A percentile compares a stretch with the other conserved stretches of the same genome.
Evolutionary conservation across 192 early-diverging fungal genomes (phyloP).

Genomic region (Coemansia sp.): DNA sequence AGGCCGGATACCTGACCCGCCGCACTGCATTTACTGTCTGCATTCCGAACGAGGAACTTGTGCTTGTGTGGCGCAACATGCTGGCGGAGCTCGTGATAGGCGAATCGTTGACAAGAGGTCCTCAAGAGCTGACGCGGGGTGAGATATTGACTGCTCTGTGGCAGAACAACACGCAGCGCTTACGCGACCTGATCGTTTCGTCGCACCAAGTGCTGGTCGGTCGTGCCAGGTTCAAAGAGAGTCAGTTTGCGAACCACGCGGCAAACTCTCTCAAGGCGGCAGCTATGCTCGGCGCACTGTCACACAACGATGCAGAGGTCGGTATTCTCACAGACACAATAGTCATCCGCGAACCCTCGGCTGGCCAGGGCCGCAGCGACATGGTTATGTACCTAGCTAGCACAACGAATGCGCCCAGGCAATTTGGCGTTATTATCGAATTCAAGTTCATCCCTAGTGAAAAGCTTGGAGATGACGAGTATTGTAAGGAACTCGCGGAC

Average conservation of each 20-base stretch:
- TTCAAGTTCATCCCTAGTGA: conserved; percentile 19
- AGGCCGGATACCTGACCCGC: not conserved
- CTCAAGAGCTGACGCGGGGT: too few species aligned
- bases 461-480: too few species aligned
- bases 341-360: conserved; percentile 1
- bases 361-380: conserved; percentile 17
- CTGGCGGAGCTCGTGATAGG: not conserved
- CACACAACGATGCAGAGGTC: not conserved
- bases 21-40: not conserved
- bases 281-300: conserved; percentile 1
- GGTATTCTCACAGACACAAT: not conserved
- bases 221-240: too few species aligned
- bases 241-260: too few species aligned
- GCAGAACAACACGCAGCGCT: too few species aligned
- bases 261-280: too few species aligned
- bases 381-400: conserved; percentile 18
- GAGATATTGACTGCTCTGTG: too few species aligned
- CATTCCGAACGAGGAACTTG: not conserved
- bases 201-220: too few species aligned
- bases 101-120: too few species aligned
- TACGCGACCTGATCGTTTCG: too few species aligned
- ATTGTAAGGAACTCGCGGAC: not conserved
- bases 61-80: not conserved
- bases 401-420: not conserved
- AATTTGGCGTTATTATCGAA: conserved; percentile 15